Evolutionary conservation across 345 rosid genomes (phyloP).

Genomic region (Melaleuca quinquenervia): DNA sequence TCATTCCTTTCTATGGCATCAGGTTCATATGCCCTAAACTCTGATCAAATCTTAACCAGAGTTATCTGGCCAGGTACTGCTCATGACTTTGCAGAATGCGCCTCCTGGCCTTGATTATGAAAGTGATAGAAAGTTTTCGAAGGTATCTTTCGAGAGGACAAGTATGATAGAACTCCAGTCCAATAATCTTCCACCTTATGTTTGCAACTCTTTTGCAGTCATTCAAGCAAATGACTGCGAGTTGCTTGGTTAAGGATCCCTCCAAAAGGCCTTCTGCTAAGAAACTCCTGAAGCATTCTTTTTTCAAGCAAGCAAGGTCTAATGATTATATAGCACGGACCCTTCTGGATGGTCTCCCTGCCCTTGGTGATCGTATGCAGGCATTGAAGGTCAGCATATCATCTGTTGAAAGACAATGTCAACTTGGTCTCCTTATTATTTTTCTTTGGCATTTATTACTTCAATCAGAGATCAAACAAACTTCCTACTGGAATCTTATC

Average conservation of each 20-base stretch:
- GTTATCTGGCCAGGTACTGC: conserved; percentile 56
- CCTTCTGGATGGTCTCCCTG: conserved; percentile 87
- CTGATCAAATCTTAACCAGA: conserved; percentile 10
- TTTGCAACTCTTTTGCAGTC: conserved; percentile 34
- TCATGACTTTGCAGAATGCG: conserved; percentile 99
- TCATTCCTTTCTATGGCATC: not conserved
- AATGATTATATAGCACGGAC: conserved; percentile 68
- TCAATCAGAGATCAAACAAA: not conserved
- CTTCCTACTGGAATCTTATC: conserved; percentile 4
- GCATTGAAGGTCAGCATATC: conserved; percentile 60
- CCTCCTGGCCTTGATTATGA: conserved; percentile 97
- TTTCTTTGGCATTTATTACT: not conserved
- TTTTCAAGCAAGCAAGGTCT: conserved; percentile 95
- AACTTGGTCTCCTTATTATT: not conserved
- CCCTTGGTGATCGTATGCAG: conserved; percentile 85
- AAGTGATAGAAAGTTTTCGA: conserved; percentile 89
- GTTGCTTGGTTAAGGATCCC: conserved; percentile 98
- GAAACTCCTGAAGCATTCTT: conserved; percentile 80
- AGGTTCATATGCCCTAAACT: not conserved
- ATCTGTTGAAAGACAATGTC: not conserved
- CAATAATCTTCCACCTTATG: conserved; percentile 2
- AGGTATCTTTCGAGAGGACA: conserved; percentile 30
- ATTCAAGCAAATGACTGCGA: conserved; percentile 98
- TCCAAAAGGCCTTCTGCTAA: conserved; percentile 84
- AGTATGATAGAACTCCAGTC: not conserved